Evolutionary conservation across 345 rosid species (phyloP).

Genomic region (Fremontodendron californicum): DNA sequence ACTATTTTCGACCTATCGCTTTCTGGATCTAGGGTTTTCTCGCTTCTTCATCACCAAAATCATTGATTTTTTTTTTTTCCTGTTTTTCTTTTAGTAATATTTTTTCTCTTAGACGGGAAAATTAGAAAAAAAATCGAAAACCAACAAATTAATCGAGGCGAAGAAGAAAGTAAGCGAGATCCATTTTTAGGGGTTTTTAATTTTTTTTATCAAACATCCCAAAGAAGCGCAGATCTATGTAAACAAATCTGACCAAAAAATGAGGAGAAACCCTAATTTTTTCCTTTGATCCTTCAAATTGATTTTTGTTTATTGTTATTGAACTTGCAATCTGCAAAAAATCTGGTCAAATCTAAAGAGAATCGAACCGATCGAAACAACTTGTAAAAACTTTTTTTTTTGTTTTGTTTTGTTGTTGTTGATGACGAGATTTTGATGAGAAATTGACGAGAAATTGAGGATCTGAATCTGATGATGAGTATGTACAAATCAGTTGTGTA

Average conservation of each 20-base stretch:
- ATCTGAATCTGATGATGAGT: slow-evolving; percentile 23
- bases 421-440: slow-evolving; percentile 21
- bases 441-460: slow-evolving; percentile 19
- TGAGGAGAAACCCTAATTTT: slow-evolving; percentile 6
- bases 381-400: neutral
- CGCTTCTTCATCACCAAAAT: slow-evolving; percentile 19
- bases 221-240: slow-evolving; percentile 10
- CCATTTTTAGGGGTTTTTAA: neutral
- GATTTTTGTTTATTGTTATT: neutral
- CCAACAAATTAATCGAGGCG: neutral
- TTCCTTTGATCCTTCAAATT: neutral
- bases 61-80: neutral
- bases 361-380: slow-evolving; percentile 2
- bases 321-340: slow-evolving; percentile 20
- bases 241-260: slow-evolving; percentile 8
- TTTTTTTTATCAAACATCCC: neutral
- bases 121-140: neutral
- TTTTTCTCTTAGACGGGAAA: neutral
- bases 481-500: slow-evolving; percentile 72
- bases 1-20: slow-evolving; percentile 33
- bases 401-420: too few species aligned
- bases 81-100: neutral
- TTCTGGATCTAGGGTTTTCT: slow-evolving; percentile 60
- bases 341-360: slow-evolving; percentile 37
- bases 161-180: slow-evolving; percentile 3